A percentile compares a stretch with the other conserved stretches of the same genome.
Conservation (phyloP, 768 basidiomycete genomes). For the Coprinopsis sp. region DNA sequence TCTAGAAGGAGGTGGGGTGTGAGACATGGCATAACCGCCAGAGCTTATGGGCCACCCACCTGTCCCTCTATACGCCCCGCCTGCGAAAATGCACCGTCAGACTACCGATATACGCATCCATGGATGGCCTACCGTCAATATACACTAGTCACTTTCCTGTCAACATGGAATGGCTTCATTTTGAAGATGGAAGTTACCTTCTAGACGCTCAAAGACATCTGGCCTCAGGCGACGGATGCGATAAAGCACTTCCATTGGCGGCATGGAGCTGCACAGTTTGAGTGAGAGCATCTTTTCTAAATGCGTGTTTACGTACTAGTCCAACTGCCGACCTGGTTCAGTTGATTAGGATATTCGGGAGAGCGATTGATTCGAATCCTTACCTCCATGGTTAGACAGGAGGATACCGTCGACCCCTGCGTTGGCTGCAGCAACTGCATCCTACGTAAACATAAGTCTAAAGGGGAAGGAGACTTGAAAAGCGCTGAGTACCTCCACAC, state of each 20-base stretch:
- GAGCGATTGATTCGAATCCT: constrained; percentile 14
- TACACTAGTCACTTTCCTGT: constrained; percentile 59
- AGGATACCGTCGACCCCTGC: constrained; percentile 85
- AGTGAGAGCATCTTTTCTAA: constrained; percentile 17
- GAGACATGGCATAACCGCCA: not conserved
- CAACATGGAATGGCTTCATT: constrained; percentile 7
- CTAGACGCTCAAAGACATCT: constrained; percentile 65
- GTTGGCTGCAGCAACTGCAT: constrained; percentile 80
- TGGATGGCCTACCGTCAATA: constrained; percentile 59
- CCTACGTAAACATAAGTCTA: constrained; percentile 38
- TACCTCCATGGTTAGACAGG: constrained; percentile 88
- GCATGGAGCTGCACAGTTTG: constrained; percentile 50
- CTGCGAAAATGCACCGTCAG: not conserved
- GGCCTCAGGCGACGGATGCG: constrained; percentile 68
- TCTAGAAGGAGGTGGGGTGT: constrained; percentile 35
- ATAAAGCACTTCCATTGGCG: constrained; percentile 76
- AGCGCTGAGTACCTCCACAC: constrained; percentile 46
- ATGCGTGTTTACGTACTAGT: constrained; percentile 48
- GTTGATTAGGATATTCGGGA: not conserved
- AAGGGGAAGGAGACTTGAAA: not conserved
- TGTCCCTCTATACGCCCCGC: constrained; percentile 14
- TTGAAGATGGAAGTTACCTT: constrained; percentile 40
- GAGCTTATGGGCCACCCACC: not conserved
- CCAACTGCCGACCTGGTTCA: constrained; percentile 70
- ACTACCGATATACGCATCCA: not conserved